Evolutionary conservation across 768 basidiomycete species (phyloP), one percentile per base, ranked within the genome.

Genomic region (Chalciporus pseudorubinellus): DNA sequence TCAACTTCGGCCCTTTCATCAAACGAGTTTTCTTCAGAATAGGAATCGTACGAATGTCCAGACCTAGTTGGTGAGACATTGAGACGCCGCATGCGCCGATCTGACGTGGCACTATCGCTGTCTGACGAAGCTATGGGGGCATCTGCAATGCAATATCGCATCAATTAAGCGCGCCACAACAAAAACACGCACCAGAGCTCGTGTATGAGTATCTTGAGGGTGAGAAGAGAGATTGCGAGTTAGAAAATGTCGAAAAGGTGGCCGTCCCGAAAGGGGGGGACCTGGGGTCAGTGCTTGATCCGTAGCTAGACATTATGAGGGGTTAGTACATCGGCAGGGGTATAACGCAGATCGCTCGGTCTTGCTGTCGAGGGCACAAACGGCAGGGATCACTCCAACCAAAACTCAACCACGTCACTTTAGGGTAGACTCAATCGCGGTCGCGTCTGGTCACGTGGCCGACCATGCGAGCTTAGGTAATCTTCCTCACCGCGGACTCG

Each of bases 231-330:
- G 80, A 77, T 55, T 79, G 76, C 5, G 83, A 73, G 39, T 72
- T 72, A 16, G 80, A 75, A 44, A 81, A 61, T 0, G 77, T 75
- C 14, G 79, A 78, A 59, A 76, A 82, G 0, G 82, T 81, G 18
- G 79, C 75, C 40, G 82, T 80, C 69, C 82, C 84, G 58, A 79
- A 79, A 19, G 77, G 72, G 20, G 84, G 85, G 44, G 86, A 87
- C 74, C 84, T 77, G 19, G 76, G 72, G 57, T 77, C 78, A 51
- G 77, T 33, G 43, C 67, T 64, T 8, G 65, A 69, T 26, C 58
- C 60, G 64, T 73, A 71, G 34, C 60, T 70, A 46, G 75, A 68
- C 77, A 78, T 77, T 34, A 56, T 42, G 41, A 34, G 13, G 18
- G 55, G 51, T 61, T 58, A 69, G 68, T 61, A 60, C 65, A 71